phyloP scores from a whole-genome alignment of 2,329 filamentous ascomycete species.

The Rhytidhysteron rufulum region DNA sequence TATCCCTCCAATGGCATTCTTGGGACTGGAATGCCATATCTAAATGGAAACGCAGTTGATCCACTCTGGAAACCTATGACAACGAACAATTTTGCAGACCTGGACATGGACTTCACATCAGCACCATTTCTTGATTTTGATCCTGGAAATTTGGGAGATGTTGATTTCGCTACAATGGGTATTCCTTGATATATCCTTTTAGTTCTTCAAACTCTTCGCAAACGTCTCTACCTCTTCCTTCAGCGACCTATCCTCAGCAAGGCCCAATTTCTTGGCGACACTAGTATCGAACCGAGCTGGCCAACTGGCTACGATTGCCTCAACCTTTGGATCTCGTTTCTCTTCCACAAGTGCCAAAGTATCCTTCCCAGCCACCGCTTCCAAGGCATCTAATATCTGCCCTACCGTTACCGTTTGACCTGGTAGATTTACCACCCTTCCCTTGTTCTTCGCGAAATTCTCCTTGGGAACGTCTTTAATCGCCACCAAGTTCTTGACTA shows the following conservation, averaged over 20 bases:
- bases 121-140: constrained; percentile 24
- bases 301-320: constrained; percentile 50
- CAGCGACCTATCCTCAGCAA: constrained; percentile 7
- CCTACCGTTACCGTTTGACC: constrained; percentile 48
- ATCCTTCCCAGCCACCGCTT: constrained; percentile 48
- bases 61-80: background rate
- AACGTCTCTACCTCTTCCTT: constrained; percentile 7
- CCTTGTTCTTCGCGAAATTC: constrained; percentile 38
- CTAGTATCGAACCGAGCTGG: constrained; percentile 50
- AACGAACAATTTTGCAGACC: constrained; percentile 16
- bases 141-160: constrained; percentile 23
- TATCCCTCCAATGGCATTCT: background rate
- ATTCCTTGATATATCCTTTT: constrained; percentile 8
- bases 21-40: background rate
- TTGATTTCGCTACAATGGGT: constrained; percentile 19
- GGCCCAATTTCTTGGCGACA: constrained; percentile 26
- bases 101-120: constrained; percentile 15
- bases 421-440: constrained; percentile 48
- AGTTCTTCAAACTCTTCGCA: constrained; percentile 4
- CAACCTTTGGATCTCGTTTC: constrained; percentile 42
- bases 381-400: constrained; percentile 52
- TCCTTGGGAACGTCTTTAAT: constrained; percentile 46
- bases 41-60: background rate
- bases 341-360: constrained; percentile 47
- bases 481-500: constrained; percentile 50